Evolutionary conservation across 2,329 filamentous ascomycete species (phyloP).

Genomic region (Trichoderma lentiforme): DNA sequence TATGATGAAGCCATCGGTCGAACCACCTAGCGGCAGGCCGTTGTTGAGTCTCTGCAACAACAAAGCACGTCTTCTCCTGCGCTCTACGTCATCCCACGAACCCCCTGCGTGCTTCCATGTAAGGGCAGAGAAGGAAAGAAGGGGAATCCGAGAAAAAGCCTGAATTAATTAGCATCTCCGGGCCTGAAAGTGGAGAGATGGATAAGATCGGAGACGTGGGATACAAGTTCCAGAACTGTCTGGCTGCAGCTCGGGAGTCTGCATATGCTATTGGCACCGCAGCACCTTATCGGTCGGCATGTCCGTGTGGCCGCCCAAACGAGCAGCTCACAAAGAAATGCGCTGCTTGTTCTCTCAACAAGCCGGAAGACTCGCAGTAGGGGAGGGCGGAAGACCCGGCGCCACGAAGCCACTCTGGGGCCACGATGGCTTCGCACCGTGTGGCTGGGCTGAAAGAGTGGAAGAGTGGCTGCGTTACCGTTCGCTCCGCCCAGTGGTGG

Average conservation of each 20-base stretch:
- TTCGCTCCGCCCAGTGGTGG: background rate
- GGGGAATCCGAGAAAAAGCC: background rate
- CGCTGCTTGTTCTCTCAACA: background rate
- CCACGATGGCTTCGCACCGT: background rate
- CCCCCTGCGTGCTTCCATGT: background rate
- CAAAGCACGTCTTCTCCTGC: background rate
- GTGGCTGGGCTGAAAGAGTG: constrained; percentile 3
- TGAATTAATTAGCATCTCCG: background rate
- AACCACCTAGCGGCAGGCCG: background rate
- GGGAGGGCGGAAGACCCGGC: background rate
- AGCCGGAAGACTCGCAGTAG: background rate
- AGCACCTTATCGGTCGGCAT: background rate
- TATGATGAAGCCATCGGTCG: background rate
- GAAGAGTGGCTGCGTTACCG: background rate
- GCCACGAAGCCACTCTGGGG: background rate
- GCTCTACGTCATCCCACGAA: constrained; percentile 3
- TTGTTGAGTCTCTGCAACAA: background rate
- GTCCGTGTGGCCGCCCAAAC: background rate
- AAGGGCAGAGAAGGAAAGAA: background rate
- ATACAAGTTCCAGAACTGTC: background rate
- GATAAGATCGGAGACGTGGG: background rate
- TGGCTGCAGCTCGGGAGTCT: background rate
- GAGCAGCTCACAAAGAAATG: background rate
- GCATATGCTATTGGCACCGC: background rate
- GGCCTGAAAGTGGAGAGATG: constrained; percentile 5